Evolutionary conservation across 352 stramenopile species (phyloP).

Genomic region (Phytophthora tubulina): DNA sequence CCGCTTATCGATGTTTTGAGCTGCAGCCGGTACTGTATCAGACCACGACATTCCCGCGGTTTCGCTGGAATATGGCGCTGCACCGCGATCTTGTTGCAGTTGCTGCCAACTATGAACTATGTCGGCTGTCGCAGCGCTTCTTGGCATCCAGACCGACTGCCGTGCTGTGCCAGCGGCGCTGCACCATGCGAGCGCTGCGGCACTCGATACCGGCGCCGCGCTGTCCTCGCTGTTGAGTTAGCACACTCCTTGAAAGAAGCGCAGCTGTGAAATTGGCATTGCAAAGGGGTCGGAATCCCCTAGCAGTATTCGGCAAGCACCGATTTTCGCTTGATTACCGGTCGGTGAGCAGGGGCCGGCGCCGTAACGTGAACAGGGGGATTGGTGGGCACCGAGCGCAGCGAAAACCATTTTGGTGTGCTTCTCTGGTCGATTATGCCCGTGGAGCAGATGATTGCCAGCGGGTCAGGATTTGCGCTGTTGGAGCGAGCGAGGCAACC

Average conservation of each 20-base stretch:
- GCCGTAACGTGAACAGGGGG: conserved; percentile 3
- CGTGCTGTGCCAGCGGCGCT: not conserved
- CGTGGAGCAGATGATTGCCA: conserved; percentile 1
- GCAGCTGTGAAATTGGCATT: not conserved
- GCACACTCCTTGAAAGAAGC: too few species aligned
- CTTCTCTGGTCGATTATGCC: conserved; percentile 2
- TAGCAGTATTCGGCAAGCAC: not conserved
- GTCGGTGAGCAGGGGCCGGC: not conserved
- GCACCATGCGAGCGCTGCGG: too few species aligned
- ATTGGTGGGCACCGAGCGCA: not conserved
- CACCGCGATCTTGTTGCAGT: not conserved
- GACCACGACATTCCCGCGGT: not conserved
- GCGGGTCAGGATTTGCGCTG: not conserved
- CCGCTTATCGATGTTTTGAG: not conserved
- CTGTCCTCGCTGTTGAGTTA: too few species aligned
- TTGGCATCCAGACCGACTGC: not conserved
- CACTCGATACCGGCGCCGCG: too few species aligned
- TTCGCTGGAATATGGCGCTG: too few species aligned
- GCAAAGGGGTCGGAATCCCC: not conserved
- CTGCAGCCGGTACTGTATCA: not conserved
- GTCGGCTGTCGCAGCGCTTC: not conserved
- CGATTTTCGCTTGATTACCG: not conserved
- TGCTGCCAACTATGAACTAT: not conserved
- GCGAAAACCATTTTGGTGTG: conserved; percentile 5
- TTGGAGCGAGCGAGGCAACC: not conserved